Evolutionary conservation across 805 yeast species (phyloP), one percentile per base, ranked within the genome.

Genomic region (Wickerhamiella shivajii): DNA sequence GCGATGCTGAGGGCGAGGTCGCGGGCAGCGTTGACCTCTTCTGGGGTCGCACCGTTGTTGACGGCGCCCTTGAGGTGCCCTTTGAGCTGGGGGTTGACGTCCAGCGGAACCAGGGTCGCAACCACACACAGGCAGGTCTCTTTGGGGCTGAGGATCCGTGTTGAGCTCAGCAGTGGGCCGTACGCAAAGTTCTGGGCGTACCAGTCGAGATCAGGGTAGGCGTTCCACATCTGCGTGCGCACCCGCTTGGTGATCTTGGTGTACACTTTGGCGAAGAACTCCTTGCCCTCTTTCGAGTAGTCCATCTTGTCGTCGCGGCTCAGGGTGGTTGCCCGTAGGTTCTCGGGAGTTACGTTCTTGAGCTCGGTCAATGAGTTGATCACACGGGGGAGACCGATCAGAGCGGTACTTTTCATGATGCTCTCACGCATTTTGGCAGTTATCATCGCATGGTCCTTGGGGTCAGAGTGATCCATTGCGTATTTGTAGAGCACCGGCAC

Each of bases 41-140:
- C 78, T 18, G 52, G 47, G 7, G 77, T 61, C 6, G 79, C 77
- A 0, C 94, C 94, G 18, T 72, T 67, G 47, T 81, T 83, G 31
- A 74, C 40, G 0, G 94, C 95, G 0, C 96, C 96, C 51, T 67
- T 70, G 40, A 85, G 62, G 51, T 85, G 96, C 0, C 96, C 96
- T 55, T 81, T 79, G 43, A 85, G 62, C 47, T 85, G 95, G 0
- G 94, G 93, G 44, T 79, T 81, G 8, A 85, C 95, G 53, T 85
- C 93, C 50, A 81, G 94, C 1, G 96, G 95, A 8, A 85, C 73
- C 43, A 85, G 63, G 40, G 87, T 66, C 1, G 92, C 74, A 12
- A 85, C 68, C 2, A 85, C 71, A 20, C 81, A 74, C 38, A 81
- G 50, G 20, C 87, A 73, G 1, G 94, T 77, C 42, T 83, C 93